Evolutionary conservation across 371 early-diverging fungal species (phyloP).

Genomic region (Zancudomyces culisetae): DNA sequence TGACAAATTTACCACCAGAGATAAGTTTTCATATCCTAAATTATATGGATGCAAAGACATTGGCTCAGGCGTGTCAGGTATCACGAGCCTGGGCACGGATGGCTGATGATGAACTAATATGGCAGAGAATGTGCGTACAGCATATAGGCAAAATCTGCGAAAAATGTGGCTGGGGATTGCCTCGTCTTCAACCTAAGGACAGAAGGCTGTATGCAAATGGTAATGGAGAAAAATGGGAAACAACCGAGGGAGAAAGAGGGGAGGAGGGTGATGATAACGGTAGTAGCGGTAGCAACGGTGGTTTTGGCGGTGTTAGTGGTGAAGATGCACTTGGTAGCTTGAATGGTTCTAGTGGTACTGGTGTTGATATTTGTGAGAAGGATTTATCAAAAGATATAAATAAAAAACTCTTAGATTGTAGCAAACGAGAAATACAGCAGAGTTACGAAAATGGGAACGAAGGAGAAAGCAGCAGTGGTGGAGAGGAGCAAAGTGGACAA

Average conservation of each 20-base stretch:
- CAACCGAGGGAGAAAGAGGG: background rate
- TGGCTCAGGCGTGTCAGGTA: slow-evolving; percentile 80
- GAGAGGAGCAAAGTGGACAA: background rate
- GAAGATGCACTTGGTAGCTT: background rate
- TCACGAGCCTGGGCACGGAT: slow-evolving; percentile 53
- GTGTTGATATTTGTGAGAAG: background rate
- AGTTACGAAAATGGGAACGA: background rate
- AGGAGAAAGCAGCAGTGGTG: background rate
- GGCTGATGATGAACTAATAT: slow-evolving; percentile 76
- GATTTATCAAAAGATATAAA: background rate
- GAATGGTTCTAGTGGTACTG: background rate
- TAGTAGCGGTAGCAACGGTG: background rate
- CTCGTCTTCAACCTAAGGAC: slow-evolving; percentile 29
- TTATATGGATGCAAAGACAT: slow-evolving; percentile 73
- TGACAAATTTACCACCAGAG: slow-evolving; percentile 56
- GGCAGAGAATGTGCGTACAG: slow-evolving; percentile 91
- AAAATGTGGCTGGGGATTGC: slow-evolving; percentile 92
- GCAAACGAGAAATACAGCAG: background rate
- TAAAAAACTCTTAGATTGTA: background rate
- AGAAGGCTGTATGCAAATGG: slow-evolving; percentile 10
- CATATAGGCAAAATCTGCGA: slow-evolving; percentile 88
- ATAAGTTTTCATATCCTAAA: slow-evolving; percentile 58
- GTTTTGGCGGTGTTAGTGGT: background rate
- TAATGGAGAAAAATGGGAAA: background rate
- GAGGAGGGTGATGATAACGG: background rate